A percentile compares a stretch with the other conserved stretches of the same genome.
Conservation (phyloP, 2,329 filamentous ascomycete genomes). For the Orbilia quercus region DNA sequence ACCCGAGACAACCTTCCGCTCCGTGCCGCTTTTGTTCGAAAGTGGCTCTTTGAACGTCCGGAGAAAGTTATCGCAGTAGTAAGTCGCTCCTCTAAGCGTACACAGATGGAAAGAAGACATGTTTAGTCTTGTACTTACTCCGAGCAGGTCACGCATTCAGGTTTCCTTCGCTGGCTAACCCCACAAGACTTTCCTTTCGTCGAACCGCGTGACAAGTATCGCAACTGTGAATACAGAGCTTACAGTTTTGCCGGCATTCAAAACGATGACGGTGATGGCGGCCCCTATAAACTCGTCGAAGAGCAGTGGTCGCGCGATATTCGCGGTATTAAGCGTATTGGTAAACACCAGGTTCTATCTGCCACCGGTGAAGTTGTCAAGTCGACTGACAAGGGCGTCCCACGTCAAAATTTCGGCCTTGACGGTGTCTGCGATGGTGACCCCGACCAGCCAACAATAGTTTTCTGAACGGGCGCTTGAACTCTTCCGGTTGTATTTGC, state of each 20-base stretch:
- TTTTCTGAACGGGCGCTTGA: conserved; percentile 19
- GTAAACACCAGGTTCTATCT: not conserved
- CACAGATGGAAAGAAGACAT: too few relatives aligned
- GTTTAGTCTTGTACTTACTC: too few relatives aligned
- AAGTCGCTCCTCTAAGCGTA: conserved; percentile 1
- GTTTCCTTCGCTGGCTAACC: conserved; percentile 48
- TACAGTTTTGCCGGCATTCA: conserved; percentile 30
- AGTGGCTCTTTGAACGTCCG: conserved; percentile 44
- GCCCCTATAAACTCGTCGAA: conserved; percentile 47
- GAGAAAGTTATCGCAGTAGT: conserved; percentile 53
- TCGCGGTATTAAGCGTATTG: conserved; percentile 19
- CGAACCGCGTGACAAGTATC: conserved; percentile 43
- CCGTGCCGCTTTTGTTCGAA: conserved; percentile 43
- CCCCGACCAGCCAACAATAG: conserved; percentile 42
- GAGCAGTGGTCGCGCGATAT: conserved; percentile 48
- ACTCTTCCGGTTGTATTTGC: too few relatives aligned
- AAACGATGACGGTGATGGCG: conserved; percentile 38
- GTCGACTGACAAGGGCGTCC: not conserved
- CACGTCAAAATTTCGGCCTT: conserved; percentile 10
- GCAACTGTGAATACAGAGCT: conserved; percentile 46
- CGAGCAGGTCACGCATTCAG: conserved; percentile 42
- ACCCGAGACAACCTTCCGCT: conserved; percentile 40
- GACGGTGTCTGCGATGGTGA: conserved; percentile 30
- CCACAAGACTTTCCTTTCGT: conserved; percentile 49
- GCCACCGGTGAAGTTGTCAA: conserved; percentile 16